Evolutionary conservation across 2,329 filamentous ascomycete genomes (phyloP).

Genomic region (Trichoderma lentiforme): DNA sequence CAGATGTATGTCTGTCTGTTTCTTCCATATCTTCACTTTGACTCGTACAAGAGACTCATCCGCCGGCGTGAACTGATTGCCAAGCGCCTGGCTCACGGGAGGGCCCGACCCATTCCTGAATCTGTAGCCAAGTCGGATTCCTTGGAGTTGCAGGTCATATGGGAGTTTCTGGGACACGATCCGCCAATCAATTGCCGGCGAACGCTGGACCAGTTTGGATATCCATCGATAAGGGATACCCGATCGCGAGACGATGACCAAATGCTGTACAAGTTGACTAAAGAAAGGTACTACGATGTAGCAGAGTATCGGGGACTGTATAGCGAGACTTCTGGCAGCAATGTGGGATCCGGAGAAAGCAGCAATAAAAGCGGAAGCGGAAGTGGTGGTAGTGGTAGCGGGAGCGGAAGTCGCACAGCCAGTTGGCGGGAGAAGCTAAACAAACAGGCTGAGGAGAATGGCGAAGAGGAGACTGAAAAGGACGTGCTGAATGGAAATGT

Average conservation of each 20-base stretch:
- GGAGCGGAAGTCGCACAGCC: slow-evolving; percentile 26
- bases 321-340: slow-evolving; percentile 30
- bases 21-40: slow-evolving; percentile 61
- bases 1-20: slow-evolving; percentile 48
- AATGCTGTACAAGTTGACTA: slow-evolving; percentile 65
- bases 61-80: slow-evolving; percentile 54
- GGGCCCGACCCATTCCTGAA: slow-evolving; percentile 53
- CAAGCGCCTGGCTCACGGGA: slow-evolving; percentile 50
- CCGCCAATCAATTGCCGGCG: slow-evolving; percentile 59
- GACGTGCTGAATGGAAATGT: slow-evolving; percentile 52
- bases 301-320: slow-evolving; percentile 27
- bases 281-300: slow-evolving; percentile 36
- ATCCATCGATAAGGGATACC: slow-evolving; percentile 59
- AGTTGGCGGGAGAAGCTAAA: slow-evolving; percentile 29
- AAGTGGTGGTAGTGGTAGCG: slow-evolving; percentile 28
- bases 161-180: slow-evolving; percentile 60
- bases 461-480: slow-evolving; percentile 29
- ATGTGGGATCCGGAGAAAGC: not conserved
- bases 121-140: slow-evolving; percentile 53
- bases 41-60: slow-evolving; percentile 58
- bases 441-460: slow-evolving; percentile 22
- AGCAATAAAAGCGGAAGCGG: slow-evolving; percentile 28
- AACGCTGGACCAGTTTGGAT: slow-evolving; percentile 62
- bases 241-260: slow-evolving; percentile 61
- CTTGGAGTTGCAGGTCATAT: slow-evolving; percentile 57